Evolutionary conservation across 495 filamentous ascomycete species (phyloP), one percentile per base, ranked within the genome.

Genomic region (Lepidopterella palustris): DNA sequence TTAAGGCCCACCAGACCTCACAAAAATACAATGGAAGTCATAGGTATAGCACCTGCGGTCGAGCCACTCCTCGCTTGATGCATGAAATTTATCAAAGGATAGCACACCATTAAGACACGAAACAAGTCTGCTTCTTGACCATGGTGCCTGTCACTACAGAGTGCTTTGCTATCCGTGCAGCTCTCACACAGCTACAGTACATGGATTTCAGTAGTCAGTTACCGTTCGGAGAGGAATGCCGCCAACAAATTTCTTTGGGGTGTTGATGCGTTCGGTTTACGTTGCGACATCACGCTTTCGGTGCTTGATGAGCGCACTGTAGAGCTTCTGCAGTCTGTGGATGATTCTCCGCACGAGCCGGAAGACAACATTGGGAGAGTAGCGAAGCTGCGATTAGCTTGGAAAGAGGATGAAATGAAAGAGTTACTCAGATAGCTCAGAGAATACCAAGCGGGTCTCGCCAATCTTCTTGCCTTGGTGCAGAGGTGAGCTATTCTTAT

Each of bases 381-480:
- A 15, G 2, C n/a, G 47, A 24, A 13, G 15, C 5, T 51, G 15
- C 47, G 13, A 11, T 9, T 51, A 9, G 2, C 24, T 21, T 51
- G 47, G 47, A 51, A 51, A 28, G 47, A 51, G 11, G 21, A 51
- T 28, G 47, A 51, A 51, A 51, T 51, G 47, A 24, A 28, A 13
- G 47, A 51, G 26, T 21, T 51, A 21, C 47, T 51, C 13, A 11
- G 2, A 21, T 21, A 51, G 13, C 47, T 51, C 47, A 2, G 47
- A 24, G 47, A 21, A 24, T 51, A 51, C n/a, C 47, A 51, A 21
- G 24, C 47, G 13, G 47, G 47, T 9, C 47, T 51, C 15, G 24
- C 47, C 13, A 51, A 51, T 15, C 13, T 51, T 13, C 47, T 51
- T 21, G 18, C 35, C 13, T 3, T 13, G 9, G 35, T 13, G 3